Percentiles rank a stretch among this genome's conserved stretches.
Evolutionary conservation across 2,329 filamentous ascomycete species (phyloP).

Genomic region (Fusarium solani-melongenae): DNA sequence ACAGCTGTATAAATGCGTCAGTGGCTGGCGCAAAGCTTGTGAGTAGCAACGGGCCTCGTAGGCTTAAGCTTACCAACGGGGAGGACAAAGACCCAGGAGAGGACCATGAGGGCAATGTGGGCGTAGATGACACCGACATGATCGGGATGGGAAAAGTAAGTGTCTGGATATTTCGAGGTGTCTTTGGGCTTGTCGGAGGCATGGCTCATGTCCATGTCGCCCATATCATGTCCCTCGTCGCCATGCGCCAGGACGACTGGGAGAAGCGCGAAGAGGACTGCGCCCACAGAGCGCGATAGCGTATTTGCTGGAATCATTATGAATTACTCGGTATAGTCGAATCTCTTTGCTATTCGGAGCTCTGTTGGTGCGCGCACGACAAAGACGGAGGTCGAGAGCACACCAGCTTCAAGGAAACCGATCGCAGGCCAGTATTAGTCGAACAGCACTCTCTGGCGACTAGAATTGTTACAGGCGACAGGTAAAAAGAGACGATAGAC

Average conservation of each 20-base stretch:
- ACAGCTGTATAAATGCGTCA: conserved; percentile 66
- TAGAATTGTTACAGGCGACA: neutral
- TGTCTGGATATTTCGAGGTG: conserved; percentile 54
- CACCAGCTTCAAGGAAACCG: neutral
- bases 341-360: neutral
- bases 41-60: neutral
- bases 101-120: conserved; percentile 76
- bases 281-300: neutral
- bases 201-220: conserved; percentile 17
- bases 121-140: conserved; percentile 69
- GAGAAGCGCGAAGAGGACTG: conserved; percentile 21
- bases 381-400: neutral
- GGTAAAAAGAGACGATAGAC: neutral
- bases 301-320: conserved; percentile 6
- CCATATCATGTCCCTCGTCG: conserved; percentile 11
- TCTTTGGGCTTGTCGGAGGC: conserved; percentile 40
- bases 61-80: conserved; percentile 71
- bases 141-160: conserved; percentile 69
- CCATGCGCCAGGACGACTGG: conserved; percentile 38
- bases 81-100: conserved; percentile 78
- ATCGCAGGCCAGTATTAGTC: neutral
- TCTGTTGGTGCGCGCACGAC: neutral
- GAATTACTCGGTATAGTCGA: neutral
- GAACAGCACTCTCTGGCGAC: neutral
- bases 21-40: neutral